A percentile compares a stretch with the other conserved stretches of the same genome.
These are phyloP conservation scores for Geoglossum cookeanum DNA, from an alignment of 2,329 filamentous ascomycete species.

Conservation along the genomic window DNA sequence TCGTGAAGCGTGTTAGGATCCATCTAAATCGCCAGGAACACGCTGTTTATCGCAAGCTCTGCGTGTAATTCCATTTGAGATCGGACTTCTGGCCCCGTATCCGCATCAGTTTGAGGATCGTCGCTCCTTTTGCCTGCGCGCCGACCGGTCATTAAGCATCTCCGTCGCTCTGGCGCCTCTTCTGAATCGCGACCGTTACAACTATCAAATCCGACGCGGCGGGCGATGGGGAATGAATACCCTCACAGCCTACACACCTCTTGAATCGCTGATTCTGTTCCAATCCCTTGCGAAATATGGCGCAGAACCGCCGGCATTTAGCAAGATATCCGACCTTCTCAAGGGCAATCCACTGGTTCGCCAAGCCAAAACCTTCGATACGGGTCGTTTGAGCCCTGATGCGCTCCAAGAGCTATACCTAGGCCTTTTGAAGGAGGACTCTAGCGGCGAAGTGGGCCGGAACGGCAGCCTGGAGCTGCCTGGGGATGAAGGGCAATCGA, in stretches of 20 bases:
- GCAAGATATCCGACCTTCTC: conserved; percentile 53
- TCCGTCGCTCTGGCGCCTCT: background rate
- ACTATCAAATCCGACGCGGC: background rate
- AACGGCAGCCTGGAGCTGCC: conserved; percentile 17
- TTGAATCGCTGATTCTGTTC: conserved; percentile 74
- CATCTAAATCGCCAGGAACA: background rate
- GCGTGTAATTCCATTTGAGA: background rate
- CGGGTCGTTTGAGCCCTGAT: conserved; percentile 53
- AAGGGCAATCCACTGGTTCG: conserved; percentile 55
- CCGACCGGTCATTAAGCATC: background rate
- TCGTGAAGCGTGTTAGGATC: background rate
- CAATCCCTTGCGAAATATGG: conserved; percentile 56
- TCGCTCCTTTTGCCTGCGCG: background rate
- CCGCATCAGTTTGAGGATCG: background rate
- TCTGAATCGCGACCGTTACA: background rate
- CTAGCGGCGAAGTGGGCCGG: conserved; percentile 31
- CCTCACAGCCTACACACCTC: conserved; percentile 52
- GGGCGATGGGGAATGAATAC: conserved; percentile 9
- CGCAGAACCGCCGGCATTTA: conserved; percentile 45
- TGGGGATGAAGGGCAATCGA: conserved; percentile 16
- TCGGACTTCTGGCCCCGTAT: background rate
- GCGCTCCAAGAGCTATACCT: conserved; percentile 64
- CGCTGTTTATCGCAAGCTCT: background rate
- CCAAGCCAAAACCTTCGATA: conserved; percentile 52
- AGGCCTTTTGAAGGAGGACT: conserved; percentile 55